Evolutionary conservation across 2,329 filamentous ascomycete species (phyloP).

Genomic region (Bisporella sp.): DNA sequence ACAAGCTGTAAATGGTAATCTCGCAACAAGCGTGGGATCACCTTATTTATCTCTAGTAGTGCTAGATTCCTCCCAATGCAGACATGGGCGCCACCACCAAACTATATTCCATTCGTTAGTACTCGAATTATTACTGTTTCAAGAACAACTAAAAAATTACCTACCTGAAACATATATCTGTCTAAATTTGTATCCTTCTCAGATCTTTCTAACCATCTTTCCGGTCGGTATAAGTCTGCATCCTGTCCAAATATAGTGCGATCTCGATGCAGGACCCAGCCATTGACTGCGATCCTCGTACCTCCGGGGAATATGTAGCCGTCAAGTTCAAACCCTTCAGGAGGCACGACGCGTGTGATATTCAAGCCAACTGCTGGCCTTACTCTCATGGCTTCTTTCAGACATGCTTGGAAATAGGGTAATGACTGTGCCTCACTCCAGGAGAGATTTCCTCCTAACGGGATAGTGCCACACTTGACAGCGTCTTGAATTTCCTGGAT

Average conservation of each 20-base stretch:
- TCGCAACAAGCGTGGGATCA: too few relatives aligned
- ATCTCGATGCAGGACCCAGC: conserved; percentile 36
- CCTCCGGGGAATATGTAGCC: conserved; percentile 35
- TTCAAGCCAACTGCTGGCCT: conserved; percentile 41
- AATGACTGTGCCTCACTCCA: conserved; percentile 11
- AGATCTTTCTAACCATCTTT: conserved; percentile 34
- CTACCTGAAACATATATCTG: conserved; percentile 48
- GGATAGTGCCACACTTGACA: too few relatives aligned
- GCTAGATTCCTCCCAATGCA: too few relatives aligned
- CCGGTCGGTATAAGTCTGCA: conserved; percentile 35
- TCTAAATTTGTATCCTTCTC: conserved; percentile 41
- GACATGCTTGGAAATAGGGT: conserved; percentile 43
- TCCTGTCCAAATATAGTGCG: conserved; percentile 35
- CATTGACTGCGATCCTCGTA: conserved; percentile 37
- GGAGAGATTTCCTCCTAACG: too few relatives aligned
- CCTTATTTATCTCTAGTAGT: too few relatives aligned
- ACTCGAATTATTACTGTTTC: too few relatives aligned
- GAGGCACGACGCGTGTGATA: conserved; percentile 38
- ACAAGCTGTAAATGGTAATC: too few relatives aligned
- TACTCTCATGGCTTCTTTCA: conserved; percentile 43
- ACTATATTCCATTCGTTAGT: too few relatives aligned
- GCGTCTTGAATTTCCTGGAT: too few relatives aligned
- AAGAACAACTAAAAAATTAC: background rate
- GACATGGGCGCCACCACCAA: too few relatives aligned
- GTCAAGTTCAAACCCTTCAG: conserved; percentile 34